These are phyloP conservation scores for Tuber melanosporum DNA, from an alignment of 495 filamentous ascomycete genomes.

Conservation along the genomic window DNA sequence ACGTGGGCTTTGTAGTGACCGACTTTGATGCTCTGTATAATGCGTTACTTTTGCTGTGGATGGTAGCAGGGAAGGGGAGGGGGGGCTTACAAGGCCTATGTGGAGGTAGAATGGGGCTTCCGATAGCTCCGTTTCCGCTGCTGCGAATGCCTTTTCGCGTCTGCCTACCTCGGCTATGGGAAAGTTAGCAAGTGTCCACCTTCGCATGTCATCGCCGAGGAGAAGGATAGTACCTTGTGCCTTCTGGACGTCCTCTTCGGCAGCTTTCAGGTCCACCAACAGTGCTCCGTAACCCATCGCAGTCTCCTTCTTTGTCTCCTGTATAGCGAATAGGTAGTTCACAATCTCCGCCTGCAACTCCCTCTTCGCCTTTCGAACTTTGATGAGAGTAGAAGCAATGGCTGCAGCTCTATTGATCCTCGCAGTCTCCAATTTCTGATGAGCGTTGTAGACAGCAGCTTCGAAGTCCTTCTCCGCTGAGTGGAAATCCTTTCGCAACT, in stretches of 20 bases:
- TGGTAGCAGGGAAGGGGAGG: not conserved
- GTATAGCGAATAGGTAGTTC: constrained; percentile 16
- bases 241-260: constrained; percentile 9
- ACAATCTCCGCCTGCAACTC: constrained; percentile 18
- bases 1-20: constrained; percentile 14
- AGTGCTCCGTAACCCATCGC: constrained; percentile 24
- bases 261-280: constrained; percentile 19
- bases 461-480: constrained; percentile 27
- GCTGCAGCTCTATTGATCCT: constrained; percentile 25
- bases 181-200: constrained; percentile 4
- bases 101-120: constrained; percentile 17
- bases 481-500: constrained; percentile 13
- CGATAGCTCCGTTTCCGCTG: constrained; percentile 9
- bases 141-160: constrained; percentile 10
- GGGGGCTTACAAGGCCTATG: constrained; percentile 15
- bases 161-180: constrained; percentile 8
- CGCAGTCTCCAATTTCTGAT: constrained; percentile 23
- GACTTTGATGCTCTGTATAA: constrained; percentile 22
- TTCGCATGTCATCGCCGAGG: not conserved
- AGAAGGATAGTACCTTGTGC: constrained; percentile 19
- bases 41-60: not conserved
- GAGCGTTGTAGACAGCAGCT: constrained; percentile 19
- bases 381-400: constrained; percentile 8
- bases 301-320: constrained; percentile 33
- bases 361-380: constrained; percentile 13